Base-by-base conservation (phyloP, 1,284 basidiomycete species). In the Pterula multifida region DNA sequence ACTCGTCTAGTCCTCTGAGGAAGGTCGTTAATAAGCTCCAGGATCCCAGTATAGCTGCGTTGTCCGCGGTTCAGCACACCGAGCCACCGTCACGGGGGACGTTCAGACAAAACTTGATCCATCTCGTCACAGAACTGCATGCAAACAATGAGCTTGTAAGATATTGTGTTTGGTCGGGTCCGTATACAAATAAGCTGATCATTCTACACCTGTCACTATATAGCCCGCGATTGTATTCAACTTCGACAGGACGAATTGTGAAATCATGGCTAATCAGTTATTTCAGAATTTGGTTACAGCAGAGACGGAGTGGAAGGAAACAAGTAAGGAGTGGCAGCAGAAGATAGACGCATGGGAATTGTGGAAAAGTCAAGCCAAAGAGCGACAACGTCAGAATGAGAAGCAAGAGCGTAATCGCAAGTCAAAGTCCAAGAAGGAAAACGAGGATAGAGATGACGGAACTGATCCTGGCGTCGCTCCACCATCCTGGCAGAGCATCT, bases 211-310 rank as follows among this genome's bases (percentile, higher is more conserved):
- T 42, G 17, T 42, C 19, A 17, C 45, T 49, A 44, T 56, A 3
- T 50, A 82, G 76, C 81, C 81, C 2, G 82, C 80, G 0, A 72
- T 85, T 3, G 58, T 85, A 19, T 85, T 85, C 66, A 72, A 69
- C 52, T 82, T 85, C 56, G 78, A 82, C 55, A 72, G 81, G 22
- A 63, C 66, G 13, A 65, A 68, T 23, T 84, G 80, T 57, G 80
- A 83, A 57, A 57, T 61, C n/a, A 71, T 81, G 65, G 77, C 69
- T 0, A 48, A 59, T 17, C 52, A 54, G 11, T 59, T 85, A 11
- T 26, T 68, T 1, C 19, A 55, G 0, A 57, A 53, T 0, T 66
- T 85, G 13, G 56, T 65, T 48, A 42, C 22, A 0, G 64, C 71
- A 1, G 82, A 85, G 58, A 39, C 54, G 15, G 47, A 61, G 26